Percentiles rank a stretch among this genome's conserved stretches.
Conservation (phyloP, 2,329 filamentous ascomycete species). For the Diaporthe velutina region DNA sequence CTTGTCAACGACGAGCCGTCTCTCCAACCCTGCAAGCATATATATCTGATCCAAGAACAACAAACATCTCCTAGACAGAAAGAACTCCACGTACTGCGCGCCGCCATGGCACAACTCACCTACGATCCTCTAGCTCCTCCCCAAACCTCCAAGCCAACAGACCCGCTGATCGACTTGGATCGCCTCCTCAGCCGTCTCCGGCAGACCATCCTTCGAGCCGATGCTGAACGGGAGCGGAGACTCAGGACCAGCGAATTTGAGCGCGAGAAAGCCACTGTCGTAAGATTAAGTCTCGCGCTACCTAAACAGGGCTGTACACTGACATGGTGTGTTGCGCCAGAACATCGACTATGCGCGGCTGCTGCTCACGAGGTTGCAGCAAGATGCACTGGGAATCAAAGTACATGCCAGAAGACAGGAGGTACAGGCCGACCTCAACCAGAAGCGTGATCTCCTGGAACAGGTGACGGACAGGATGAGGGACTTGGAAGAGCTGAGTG, state of each 20-base stretch:
- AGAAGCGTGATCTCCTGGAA: conserved; percentile 76
- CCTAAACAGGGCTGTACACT: conserved; percentile 15
- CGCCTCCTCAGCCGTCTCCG: conserved; percentile 76
- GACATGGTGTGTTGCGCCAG: conserved; percentile 51
- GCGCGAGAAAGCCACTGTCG: conserved; percentile 69
- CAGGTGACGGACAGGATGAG: conserved; percentile 74
- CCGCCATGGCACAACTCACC: conserved; percentile 32
- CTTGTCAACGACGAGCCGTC: conserved; percentile 15
- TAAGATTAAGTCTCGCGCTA: conserved; percentile 49
- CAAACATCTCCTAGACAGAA: not conserved
- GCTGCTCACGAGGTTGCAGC: conserved; percentile 78
- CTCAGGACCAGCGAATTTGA: conserved; percentile 75
- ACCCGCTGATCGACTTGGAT: conserved; percentile 66
- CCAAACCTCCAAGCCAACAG: conserved; percentile 42
- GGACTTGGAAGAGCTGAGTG: conserved; percentile 74
- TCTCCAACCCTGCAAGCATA: not conserved
- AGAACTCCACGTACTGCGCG: not conserved
- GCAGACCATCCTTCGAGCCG: conserved; percentile 72
- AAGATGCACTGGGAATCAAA: conserved; percentile 73
- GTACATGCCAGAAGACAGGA: conserved; percentile 70
- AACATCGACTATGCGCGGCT: conserved; percentile 80
- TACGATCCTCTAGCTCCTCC: conserved; percentile 37
- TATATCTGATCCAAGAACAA: not conserved
- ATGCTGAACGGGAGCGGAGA: conserved; percentile 69
- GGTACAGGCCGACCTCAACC: conserved; percentile 72